Conservation (phyloP, 495 filamentous ascomycete species). For the Pseudotulostoma volvatum region DNA sequence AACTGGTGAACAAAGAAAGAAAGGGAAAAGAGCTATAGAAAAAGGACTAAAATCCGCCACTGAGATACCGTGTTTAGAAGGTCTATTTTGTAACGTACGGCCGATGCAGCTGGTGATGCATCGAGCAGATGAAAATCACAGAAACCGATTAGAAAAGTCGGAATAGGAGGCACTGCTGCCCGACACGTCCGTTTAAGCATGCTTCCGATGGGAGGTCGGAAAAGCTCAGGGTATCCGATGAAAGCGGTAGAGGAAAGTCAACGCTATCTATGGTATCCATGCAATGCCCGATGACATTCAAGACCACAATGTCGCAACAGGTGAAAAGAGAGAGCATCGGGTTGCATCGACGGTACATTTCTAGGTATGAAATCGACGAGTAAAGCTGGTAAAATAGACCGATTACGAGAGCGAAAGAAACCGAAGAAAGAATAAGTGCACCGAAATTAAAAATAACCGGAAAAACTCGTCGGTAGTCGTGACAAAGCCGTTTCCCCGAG, state of each 20-base stretch:
- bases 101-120: constrained; percentile 27
- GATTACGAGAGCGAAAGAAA: constrained; percentile 17
- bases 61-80: constrained; percentile 35
- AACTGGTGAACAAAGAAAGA: constrained; percentile 1
- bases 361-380: constrained; percentile 21
- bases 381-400: constrained; percentile 22
- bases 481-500: constrained; percentile 36
- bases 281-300: constrained; percentile 34
- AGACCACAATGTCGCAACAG: constrained; percentile 16
- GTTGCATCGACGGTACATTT: constrained; percentile 30
- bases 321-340: constrained; percentile 22
- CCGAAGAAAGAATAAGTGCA: constrained; percentile 11
- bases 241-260: constrained; percentile 41
- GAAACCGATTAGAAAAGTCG: constrained; percentile 28
- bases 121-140: constrained; percentile 29
- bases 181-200: constrained; percentile 30
- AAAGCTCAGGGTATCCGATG: constrained; percentile 42
- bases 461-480: constrained; percentile 32
- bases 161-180: constrained; percentile 24
- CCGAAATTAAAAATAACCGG: constrained; percentile 10
- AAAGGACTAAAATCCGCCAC: constrained; percentile 29
- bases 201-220: constrained; percentile 25
- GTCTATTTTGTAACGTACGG: constrained; percentile 30
- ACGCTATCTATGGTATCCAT: constrained; percentile 71
- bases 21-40: constrained; percentile 2